A percentile compares a stretch with the other conserved stretches of the same genome.
Conservation (phyloP, 2,329 filamentous ascomycete genomes). For the Exserohilum rostratum region DNA sequence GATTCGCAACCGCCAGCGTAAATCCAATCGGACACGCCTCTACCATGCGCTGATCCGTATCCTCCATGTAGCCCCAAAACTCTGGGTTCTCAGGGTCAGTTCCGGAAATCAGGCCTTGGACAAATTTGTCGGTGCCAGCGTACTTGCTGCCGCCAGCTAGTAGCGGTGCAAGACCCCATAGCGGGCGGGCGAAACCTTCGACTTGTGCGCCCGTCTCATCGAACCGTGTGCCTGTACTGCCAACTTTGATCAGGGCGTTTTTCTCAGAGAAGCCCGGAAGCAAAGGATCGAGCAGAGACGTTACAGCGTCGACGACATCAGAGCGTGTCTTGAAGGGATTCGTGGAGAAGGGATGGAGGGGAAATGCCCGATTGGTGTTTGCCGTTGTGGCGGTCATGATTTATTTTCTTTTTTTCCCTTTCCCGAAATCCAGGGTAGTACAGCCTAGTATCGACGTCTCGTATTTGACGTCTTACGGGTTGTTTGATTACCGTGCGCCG, state of each 20-base stretch:
- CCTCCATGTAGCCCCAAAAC: slow-evolving; percentile 77
- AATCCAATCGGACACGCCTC: slow-evolving; percentile 83
- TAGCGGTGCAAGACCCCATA: slow-evolving; percentile 76
- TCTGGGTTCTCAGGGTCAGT: slow-evolving; percentile 73
- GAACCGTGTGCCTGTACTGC: slow-evolving; percentile 75
- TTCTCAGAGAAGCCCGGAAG: slow-evolving; percentile 72
- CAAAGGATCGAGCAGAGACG: slow-evolving; percentile 70
- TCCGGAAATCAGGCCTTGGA: slow-evolving; percentile 72
- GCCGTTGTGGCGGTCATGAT: slow-evolving; percentile 40
- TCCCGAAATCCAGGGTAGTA: background rate
- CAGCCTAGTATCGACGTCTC: background rate
- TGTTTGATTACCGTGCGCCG: too few relatives aligned
- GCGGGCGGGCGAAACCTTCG: slow-evolving; percentile 74
- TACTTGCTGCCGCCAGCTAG: slow-evolving; percentile 72
- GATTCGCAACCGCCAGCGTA: slow-evolving; percentile 70
- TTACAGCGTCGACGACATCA: slow-evolving; percentile 52
- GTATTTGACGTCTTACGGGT: background rate
- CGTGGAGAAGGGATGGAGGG: slow-evolving; percentile 51
- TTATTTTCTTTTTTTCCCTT: slow-evolving; percentile 9
- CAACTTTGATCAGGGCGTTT: slow-evolving; percentile 69
- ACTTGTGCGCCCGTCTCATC: slow-evolving; percentile 79
- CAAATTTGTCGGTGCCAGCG: slow-evolving; percentile 67
- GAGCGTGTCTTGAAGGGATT: slow-evolving; percentile 51
- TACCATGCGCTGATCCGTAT: slow-evolving; percentile 83
- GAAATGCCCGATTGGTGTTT: slow-evolving; percentile 51